Evolutionary conservation across 2,329 filamentous ascomycete species (phyloP).

Genomic region (Chaetomiaceae sp.): DNA sequence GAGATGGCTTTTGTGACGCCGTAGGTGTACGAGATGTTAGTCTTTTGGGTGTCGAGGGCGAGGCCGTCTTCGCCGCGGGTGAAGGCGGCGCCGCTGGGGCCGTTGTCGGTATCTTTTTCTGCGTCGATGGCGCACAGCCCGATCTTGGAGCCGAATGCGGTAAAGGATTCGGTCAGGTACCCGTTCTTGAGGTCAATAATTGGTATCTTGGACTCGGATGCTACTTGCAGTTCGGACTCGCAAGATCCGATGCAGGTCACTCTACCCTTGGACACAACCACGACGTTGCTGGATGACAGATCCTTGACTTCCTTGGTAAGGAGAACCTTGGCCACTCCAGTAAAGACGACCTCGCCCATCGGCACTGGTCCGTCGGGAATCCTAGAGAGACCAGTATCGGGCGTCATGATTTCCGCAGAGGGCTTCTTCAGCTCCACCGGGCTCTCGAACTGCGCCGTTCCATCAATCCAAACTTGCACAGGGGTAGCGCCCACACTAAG

Average conservation of each 20-base stretch:
- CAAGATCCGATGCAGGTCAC: slow-evolving; percentile 56
- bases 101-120: slow-evolving; percentile 53
- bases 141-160: slow-evolving; percentile 55
- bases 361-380: slow-evolving; percentile 40
- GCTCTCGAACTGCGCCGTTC: slow-evolving; percentile 52
- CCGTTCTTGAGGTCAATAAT: slow-evolving; percentile 53
- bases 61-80: slow-evolving; percentile 57
- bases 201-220: slow-evolving; percentile 26
- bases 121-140: slow-evolving; percentile 61
- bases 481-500: slow-evolving; percentile 56
- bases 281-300: slow-evolving; percentile 34
- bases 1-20: slow-evolving; percentile 58
- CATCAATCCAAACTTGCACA: slow-evolving; percentile 61
- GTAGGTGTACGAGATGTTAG: slow-evolving; percentile 48
- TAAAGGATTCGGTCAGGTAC: slow-evolving; percentile 56
- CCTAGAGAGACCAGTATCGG: slow-evolving; percentile 38
- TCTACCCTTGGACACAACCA: slow-evolving; percentile 49
- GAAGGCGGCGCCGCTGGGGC: slow-evolving; percentile 44
- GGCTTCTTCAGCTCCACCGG: slow-evolving; percentile 54
- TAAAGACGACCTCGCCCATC: slow-evolving; percentile 47
- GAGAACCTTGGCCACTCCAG: slow-evolving; percentile 50
- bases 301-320: slow-evolving; percentile 41
- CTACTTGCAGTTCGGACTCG: slow-evolving; percentile 38
- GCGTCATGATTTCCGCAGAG: slow-evolving; percentile 35
- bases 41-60: slow-evolving; percentile 52